Conservation (phyloP, 192 early-diverging fungal genomes). For the Chytriomyces sp. region DNA sequence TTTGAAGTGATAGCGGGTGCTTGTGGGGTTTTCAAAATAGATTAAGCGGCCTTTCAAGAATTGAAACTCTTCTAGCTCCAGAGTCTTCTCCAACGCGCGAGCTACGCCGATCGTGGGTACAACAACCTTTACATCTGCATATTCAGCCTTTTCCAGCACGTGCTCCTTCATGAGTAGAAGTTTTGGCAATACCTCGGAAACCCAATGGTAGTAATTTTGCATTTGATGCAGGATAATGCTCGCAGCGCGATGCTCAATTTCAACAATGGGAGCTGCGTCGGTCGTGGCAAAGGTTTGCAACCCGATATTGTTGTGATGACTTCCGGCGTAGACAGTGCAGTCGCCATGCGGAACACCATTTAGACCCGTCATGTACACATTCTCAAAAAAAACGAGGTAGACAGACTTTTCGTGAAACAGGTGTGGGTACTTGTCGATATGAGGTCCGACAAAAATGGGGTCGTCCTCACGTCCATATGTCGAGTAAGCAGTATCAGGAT, state of each 20-base stretch:
- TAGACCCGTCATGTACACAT: slow-evolving; percentile 12
- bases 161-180: slow-evolving; percentile 19
- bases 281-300: slow-evolving; percentile 6
- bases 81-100: neutral
- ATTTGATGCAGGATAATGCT: slow-evolving; percentile 21
- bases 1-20: slow-evolving; percentile 3
- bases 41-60: neutral
- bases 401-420: slow-evolving; percentile 6
- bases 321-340: slow-evolving; percentile 21
- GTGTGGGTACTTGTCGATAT: slow-evolving; percentile 12
- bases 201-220: slow-evolving; percentile 30
- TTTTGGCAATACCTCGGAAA: slow-evolving; percentile 16
- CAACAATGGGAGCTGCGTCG: neutral
- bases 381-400: neutral
- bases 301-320: slow-evolving; percentile 7
- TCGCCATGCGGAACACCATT: slow-evolving; percentile 17
- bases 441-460: slow-evolving; percentile 12
- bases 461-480: slow-evolving; percentile 12
- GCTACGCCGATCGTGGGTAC: slow-evolving; percentile 8
- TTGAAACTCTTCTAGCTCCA: slow-evolving; percentile 7
- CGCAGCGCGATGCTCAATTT: neutral
- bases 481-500: neutral
- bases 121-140: slow-evolving; percentile 2
- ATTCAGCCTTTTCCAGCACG: neutral
- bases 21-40: neutral